These are phyloP conservation scores for Solanum pennellii DNA, from an alignment of 257 asterid genomes.

Conservation along the genomic window DNA sequence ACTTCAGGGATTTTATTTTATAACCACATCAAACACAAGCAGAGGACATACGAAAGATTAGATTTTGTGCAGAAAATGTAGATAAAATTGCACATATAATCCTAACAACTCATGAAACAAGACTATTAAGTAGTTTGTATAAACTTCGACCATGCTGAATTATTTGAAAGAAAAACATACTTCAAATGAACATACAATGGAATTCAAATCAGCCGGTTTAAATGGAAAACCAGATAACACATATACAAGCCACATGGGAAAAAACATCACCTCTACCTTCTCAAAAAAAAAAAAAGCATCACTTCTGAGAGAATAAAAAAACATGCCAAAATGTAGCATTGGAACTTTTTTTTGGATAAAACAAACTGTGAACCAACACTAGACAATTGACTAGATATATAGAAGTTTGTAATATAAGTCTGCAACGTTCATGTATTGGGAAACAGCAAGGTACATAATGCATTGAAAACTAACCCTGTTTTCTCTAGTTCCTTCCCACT, in stretches of 20 bases:
- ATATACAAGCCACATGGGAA: not conserved
- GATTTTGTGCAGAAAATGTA: not conserved
- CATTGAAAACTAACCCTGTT: conserved; percentile 51
- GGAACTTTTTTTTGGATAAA: not conserved
- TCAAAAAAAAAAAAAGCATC: not conserved
- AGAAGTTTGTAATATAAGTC: not conserved
- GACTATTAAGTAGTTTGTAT: not conserved
- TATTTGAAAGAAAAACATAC: not conserved
- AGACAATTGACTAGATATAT: not conserved
- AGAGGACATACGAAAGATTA: not conserved
- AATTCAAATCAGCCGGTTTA: not conserved
- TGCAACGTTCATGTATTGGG: not conserved
- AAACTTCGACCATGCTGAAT: not conserved
- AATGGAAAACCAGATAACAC: not conserved
- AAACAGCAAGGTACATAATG: not conserved
- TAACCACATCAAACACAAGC: not conserved
- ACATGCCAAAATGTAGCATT: not conserved
- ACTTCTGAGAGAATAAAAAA: not conserved
- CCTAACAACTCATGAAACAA: not conserved
- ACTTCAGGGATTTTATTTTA: not conserved
- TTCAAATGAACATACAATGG: not conserved
- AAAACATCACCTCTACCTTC: not conserved
- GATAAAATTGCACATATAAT: not conserved
- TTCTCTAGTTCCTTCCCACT: conserved; percentile 99
- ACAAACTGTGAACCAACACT: not conserved